Percentiles rank a stretch among this genome's conserved stretches.
phyloP scores from a whole-genome alignment of 257 asterid genomes.

The Solanum tarapatanum region DNA sequence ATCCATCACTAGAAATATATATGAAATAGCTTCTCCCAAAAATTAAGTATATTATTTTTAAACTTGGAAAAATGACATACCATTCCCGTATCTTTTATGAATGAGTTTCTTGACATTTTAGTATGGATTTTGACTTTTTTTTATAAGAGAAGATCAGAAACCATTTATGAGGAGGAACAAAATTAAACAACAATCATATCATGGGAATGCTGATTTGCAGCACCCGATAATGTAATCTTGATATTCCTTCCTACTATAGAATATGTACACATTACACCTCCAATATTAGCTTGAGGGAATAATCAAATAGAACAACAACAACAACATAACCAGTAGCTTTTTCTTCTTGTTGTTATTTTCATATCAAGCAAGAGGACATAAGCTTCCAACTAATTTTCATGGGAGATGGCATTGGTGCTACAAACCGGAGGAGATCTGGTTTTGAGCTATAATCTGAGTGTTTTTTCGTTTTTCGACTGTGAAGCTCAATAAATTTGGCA shows the following conservation, averaged over 20 bases:
- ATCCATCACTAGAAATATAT: not conserved
- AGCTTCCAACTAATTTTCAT: slow-evolving; percentile 96
- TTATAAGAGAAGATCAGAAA: too few relatives aligned
- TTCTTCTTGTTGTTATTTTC: not conserved
- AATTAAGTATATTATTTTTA: too few relatives aligned
- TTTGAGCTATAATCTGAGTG: slow-evolving; percentile 19
- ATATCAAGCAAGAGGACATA: slow-evolving; percentile 55
- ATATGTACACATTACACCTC: not conserved
- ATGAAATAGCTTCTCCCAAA: not conserved
- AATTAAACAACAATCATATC: too few relatives aligned
- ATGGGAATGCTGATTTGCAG: too few relatives aligned
- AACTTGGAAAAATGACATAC: too few relatives aligned
- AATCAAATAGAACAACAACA: too few relatives aligned
- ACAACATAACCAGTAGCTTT: not conserved
- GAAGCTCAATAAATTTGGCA: slow-evolving; percentile 48
- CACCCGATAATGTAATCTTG: too few relatives aligned
- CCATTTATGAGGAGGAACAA: too few relatives aligned
- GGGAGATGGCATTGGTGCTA: slow-evolving; percentile 85
- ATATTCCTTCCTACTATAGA: not conserved
- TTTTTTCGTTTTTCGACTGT: slow-evolving; percentile 4
- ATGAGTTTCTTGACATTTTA: too few relatives aligned
- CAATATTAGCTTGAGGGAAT: not conserved
- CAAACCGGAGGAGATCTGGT: slow-evolving; percentile 59
- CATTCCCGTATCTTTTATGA: too few relatives aligned
- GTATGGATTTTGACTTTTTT: too few relatives aligned